Evolutionary conservation across 805 yeast species (phyloP).

Genomic region (Kuraishia ogatae): DNA sequence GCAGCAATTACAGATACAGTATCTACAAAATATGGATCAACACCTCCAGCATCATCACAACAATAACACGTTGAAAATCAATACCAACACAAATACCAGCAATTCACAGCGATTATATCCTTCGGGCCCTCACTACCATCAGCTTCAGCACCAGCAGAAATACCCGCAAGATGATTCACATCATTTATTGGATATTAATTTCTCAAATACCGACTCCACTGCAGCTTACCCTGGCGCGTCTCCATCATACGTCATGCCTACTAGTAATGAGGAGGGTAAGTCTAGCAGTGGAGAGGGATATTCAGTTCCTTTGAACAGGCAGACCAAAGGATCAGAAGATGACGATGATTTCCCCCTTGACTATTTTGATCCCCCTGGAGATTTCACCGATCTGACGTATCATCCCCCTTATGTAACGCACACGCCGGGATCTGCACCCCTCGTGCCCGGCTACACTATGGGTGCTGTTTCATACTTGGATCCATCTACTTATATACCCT

Average conservation of each 20-base stretch:
- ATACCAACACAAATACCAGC: not conserved
- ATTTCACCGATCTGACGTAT: not conserved
- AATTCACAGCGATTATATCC: not conserved
- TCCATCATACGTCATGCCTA: not conserved
- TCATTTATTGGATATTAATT: not conserved
- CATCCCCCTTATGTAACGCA: not conserved
- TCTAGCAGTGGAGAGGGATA: not conserved
- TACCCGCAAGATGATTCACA: not conserved
- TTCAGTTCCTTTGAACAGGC: not conserved
- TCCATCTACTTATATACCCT: conserved; percentile 16
- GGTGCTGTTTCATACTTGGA: conserved; percentile 10
- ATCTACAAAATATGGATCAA: not conserved
- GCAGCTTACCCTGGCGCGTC: not conserved
- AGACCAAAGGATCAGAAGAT: conserved; percentile 15
- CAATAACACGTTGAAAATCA: no score
- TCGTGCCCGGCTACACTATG: not conserved
- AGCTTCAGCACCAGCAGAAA: not conserved
- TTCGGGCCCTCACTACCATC: not conserved
- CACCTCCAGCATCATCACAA: not conserved
- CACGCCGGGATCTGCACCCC: not conserved
- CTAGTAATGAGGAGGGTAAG: not conserved
- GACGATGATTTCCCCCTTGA: conserved; percentile 71
- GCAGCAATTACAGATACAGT: not conserved
- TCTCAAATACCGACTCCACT: no score
- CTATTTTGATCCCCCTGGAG: conserved; percentile 27